Conservation (phyloP, 345 rosid species). For the Turritis glabra region DNA sequence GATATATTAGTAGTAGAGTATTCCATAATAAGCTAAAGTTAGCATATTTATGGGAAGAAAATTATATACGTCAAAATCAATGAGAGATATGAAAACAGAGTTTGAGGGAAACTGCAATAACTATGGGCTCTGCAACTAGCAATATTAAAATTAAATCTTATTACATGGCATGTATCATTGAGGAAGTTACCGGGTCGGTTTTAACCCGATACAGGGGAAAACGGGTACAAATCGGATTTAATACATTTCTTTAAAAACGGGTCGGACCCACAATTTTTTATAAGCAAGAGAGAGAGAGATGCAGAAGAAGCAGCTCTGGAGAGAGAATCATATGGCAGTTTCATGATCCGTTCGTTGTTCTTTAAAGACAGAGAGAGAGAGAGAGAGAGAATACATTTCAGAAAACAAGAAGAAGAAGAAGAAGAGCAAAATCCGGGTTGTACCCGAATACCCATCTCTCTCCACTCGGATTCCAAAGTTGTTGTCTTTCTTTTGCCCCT, state of each 20-base stretch:
- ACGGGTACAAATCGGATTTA: constrained; percentile 23
- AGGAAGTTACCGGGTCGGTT: constrained; percentile 20
- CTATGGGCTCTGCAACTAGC: constrained; percentile 7
- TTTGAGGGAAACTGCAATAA: constrained; percentile 24
- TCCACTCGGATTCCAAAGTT: constrained; percentile 27
- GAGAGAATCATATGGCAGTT: constrained; percentile 31
- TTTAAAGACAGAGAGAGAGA: constrained; percentile 6
- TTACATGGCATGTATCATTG: too few species aligned
- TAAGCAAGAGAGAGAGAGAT: neutral
- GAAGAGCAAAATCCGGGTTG: constrained; percentile 40
- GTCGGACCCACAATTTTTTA: constrained; percentile 29
- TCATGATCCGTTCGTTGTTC: constrained; percentile 21
- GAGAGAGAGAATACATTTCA: constrained; percentile 16
- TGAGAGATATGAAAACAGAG: constrained; percentile 30
- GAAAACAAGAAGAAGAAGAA: constrained; percentile 27
- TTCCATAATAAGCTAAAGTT: neutral
- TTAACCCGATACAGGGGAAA: constrained; percentile 27
- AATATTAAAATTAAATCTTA: too few species aligned
- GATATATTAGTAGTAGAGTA: neutral
- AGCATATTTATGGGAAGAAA: neutral
- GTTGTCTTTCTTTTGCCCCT: constrained; percentile 13
- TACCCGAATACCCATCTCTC: constrained; percentile 41
- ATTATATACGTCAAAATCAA: constrained; percentile 7
- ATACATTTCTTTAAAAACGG: constrained; percentile 11
- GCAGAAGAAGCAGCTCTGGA: constrained; percentile 22